These are phyloP conservation scores for Tylopilus felleus DNA, from an alignment of 768 basidiomycete species.

Conservation along the genomic window DNA sequence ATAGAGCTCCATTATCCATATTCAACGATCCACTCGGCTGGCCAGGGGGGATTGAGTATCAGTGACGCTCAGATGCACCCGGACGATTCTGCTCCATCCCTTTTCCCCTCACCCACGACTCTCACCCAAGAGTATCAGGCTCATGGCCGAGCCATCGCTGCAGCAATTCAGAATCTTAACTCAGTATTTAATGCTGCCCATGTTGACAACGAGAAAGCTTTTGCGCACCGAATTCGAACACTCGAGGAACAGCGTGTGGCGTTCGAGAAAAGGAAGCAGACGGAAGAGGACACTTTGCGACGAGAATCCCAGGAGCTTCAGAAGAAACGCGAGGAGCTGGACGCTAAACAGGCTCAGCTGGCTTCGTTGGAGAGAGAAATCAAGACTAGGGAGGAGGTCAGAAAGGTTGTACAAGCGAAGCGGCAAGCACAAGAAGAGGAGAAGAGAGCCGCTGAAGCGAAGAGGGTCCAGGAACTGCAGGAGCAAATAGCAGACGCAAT, in stretches of 20 bases:
- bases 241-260: constrained; percentile 21
- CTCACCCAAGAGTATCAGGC: constrained; percentile 12
- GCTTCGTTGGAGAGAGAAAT: constrained; percentile 23
- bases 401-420: constrained; percentile 13
- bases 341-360: constrained; percentile 17
- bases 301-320: constrained; percentile 20
- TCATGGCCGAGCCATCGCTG: constrained; percentile 6
- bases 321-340: constrained; percentile 17
- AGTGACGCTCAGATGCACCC: background rate
- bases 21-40: constrained; percentile 1
- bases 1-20: constrained; percentile 12
- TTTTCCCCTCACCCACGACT: background rate
- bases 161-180: constrained; percentile 13
- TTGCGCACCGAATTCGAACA: constrained; percentile 7
- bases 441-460: constrained; percentile 13
- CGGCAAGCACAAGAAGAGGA: constrained; percentile 30
- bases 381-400: constrained; percentile 25
- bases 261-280: constrained; percentile 21
- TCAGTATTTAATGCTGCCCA: constrained; percentile 11
- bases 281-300: constrained; percentile 18
- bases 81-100: background rate
- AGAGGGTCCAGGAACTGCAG: constrained; percentile 13
- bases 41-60: background rate
- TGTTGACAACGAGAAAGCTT: constrained; percentile 13
- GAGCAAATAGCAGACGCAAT: constrained; percentile 19